These are phyloP conservation scores for Aspergillus nidulans DNA, from an alignment of 495 filamentous ascomycete species.

Conservation along the genomic window DNA sequence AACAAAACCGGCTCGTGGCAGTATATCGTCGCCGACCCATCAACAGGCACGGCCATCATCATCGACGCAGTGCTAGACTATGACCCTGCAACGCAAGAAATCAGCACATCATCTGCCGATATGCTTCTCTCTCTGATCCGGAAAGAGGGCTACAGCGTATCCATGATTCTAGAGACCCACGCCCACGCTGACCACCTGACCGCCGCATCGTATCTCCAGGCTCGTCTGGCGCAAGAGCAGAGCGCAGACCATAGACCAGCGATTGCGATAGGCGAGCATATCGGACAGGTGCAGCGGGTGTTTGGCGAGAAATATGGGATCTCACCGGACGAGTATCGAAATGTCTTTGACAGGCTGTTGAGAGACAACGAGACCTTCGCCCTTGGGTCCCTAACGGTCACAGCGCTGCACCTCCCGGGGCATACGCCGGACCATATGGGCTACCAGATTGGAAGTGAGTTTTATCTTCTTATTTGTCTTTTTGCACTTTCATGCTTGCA, in stretches of 20 bases:
- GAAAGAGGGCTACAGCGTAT: slow-evolving; percentile 43
- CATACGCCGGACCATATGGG: slow-evolving; percentile 62
- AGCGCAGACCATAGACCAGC: slow-evolving; percentile 24
- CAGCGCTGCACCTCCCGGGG: slow-evolving; percentile 52
- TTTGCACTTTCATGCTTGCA: neutral
- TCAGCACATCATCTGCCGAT: slow-evolving; percentile 49
- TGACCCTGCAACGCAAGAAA: slow-evolving; percentile 38
- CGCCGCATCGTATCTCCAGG: slow-evolving; percentile 51
- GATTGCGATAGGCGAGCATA: slow-evolving; percentile 53
- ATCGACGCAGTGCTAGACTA: slow-evolving; percentile 61
- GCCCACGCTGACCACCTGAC: slow-evolving; percentile 62
- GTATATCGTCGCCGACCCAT: slow-evolving; percentile 53
- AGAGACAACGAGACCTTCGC: slow-evolving; percentile 50
- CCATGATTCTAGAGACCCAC: slow-evolving; percentile 54
- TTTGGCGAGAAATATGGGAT: slow-evolving; percentile 49
- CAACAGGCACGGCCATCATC: slow-evolving; percentile 43
- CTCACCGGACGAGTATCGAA: slow-evolving; percentile 29
- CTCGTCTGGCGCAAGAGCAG: slow-evolving; percentile 23
- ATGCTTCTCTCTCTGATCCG: slow-evolving; percentile 36
- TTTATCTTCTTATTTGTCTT: no score
- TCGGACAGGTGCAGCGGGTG: slow-evolving; percentile 44
- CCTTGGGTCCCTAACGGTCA: slow-evolving; percentile 44
- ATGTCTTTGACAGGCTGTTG: slow-evolving; percentile 49
- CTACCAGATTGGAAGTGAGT: slow-evolving; percentile 48
- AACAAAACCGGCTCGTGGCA: slow-evolving; percentile 52